Conservation (phyloP, 495 filamentous ascomycete genomes). For the Daldinia caldariorum region DNA sequence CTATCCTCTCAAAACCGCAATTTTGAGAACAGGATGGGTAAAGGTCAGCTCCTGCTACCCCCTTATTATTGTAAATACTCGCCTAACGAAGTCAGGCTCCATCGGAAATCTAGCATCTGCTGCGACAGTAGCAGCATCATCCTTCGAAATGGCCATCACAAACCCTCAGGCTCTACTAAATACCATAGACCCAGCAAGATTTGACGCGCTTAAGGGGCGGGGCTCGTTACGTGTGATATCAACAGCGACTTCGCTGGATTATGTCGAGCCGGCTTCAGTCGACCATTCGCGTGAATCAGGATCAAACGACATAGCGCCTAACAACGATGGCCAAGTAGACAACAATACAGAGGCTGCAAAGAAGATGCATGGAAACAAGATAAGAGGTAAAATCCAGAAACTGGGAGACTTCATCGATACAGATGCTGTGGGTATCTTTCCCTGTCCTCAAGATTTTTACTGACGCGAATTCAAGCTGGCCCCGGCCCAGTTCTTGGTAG, state of each 20-base stretch:
- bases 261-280: neutral
- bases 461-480: neutral
- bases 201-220: neutral
- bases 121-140: neutral
- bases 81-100: neutral
- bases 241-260: neutral
- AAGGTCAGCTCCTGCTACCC: neutral
- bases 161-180: neutral
- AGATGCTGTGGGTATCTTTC: neutral
- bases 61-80: neutral
- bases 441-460: neutral
- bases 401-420: neutral
- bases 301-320: neutral
- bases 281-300: neutral
- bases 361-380: neutral
- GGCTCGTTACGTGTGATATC: neutral
- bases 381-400: neutral
- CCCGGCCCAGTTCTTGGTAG: neutral
- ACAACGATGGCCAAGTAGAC: neutral
- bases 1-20: slow-evolving; percentile 3
- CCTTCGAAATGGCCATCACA: neutral
- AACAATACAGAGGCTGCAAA: neutral
- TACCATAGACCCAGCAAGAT: neutral
- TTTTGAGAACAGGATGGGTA: slow-evolving; percentile 1
- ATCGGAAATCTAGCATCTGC: neutral